Conservation (phyloP, 805 yeast species). For the Maudiozyma bulderi region DNA sequence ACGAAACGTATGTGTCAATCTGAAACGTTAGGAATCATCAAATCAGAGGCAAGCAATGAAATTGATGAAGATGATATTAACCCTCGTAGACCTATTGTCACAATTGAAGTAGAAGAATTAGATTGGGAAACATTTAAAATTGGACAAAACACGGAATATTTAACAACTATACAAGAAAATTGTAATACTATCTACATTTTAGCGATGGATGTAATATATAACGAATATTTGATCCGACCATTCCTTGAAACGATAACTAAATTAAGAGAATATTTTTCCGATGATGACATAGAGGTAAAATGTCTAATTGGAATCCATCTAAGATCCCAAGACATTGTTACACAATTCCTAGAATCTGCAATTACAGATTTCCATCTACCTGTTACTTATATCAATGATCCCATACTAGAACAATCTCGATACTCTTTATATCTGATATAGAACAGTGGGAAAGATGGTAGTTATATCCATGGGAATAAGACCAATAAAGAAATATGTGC, state of each 20-base stretch:
- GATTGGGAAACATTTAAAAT: slow-evolving; percentile 27
- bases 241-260: slow-evolving; percentile 19
- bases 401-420: slow-evolving; percentile 12
- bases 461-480: neutral
- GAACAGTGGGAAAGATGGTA: neutral
- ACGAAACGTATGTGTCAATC: slow-evolving; percentile 12
- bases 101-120: slow-evolving; percentile 18
- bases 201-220: slow-evolving; percentile 31
- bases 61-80: neutral
- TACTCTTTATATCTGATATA: slow-evolving; percentile 16
- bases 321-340: slow-evolving; percentile 24
- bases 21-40: slow-evolving; percentile 3
- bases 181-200: slow-evolving; percentile 14
- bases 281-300: slow-evolving; percentile 1
- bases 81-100: neutral
- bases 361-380: slow-evolving; percentile 14
- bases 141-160: slow-evolving; percentile 2
- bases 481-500: neutral
- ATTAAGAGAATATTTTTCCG: slow-evolving; percentile 2
- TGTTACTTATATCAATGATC: slow-evolving; percentile 13
- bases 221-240: slow-evolving; percentile 27
- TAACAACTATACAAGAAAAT: neutral
- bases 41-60: neutral
- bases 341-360: slow-evolving; percentile 21
- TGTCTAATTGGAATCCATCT: slow-evolving; percentile 26